Evolutionary conservation across 768 basidiomycete genomes (phyloP), one percentile per base, ranked within the genome.

Genomic region (Boletus barrowsii): DNA sequence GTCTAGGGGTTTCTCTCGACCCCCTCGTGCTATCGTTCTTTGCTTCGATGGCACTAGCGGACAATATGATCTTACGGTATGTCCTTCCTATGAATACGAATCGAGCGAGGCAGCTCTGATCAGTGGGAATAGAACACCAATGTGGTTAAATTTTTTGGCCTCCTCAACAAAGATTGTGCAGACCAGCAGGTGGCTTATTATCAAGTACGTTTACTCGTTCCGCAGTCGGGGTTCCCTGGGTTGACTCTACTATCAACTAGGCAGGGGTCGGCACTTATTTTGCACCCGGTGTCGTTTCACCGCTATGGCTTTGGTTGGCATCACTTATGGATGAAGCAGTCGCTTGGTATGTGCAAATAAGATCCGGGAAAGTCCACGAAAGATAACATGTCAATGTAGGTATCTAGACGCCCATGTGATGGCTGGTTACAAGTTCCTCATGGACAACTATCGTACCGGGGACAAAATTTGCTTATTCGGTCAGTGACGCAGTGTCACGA

Each of bases 391-490:
- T 11, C n/a, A 29, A 2, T 26, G 37, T 43, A 87, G 86, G 82
- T 90, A 86, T 62, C 73, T 90, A 40, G 83, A 84, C 49, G 78
- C 64, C 1, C 88, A 90, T 69, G 84, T 90, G 22, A 80, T 83
- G 70, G 84, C 80, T 10, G 90, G 90, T 1, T 93, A 92, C 68
- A 74, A 72, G 56, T 92, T 85, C 67, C 71, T 92, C 49, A 90
- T 92, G 90, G 78, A 86, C 56, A 90, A 87, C 61, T 90, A 86
- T 64, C 75, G 72, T n/a, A 61, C 71, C 0, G 90, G 89, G 1
- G 88, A 90, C 65, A 88, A 78, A 66, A 80, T 91, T 32, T 89
- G 84, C 62, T 68, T 90, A 20, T 89, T 90, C 53, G 88, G 86
- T 84, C 24, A 73, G 62, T 35, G 7, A 18, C 36, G 37, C 35